Evolutionary conservation across 108 stramenopile species (phyloP), one percentile per base, ranked within the genome.

Genomic region (Thalassiosira profunda): DNA sequence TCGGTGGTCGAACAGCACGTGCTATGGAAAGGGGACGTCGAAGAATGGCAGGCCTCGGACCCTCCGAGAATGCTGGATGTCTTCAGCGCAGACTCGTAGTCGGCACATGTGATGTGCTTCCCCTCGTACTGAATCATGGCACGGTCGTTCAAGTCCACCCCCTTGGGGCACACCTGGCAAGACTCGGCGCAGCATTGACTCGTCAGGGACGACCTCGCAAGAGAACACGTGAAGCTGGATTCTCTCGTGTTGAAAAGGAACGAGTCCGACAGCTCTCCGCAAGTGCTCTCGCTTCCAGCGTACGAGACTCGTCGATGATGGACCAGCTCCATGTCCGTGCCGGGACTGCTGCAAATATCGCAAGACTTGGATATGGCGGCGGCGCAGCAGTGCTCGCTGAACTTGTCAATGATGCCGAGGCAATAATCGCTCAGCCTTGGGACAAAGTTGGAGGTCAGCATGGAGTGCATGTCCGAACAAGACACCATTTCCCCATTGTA

Each of bases 171-270:
- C 49, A 74, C 43, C 30, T 51, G 45, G 28, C 69, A 70, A 51
- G 73, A 17, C 17, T 60, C 41, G 10, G 49, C 57, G 28, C 73
- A 74, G 37, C 76, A 77, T 41, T 41, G 20, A 35, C 59, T 77
- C 30, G 67, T 63, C 41, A 77, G 43, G 4, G 61, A 63, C 12
- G 62, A 54, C 47, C 63, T 69, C 1, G 68, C 67, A 35, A 77
- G 54, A n/a, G 76, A 77, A 20, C 76, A 77, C 31, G 62, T 69
- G 36, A 77, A 77, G 45, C 63, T 77, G 11, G 53, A 42, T 48
- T 46, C 67, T 35, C 70, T 63, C 3, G 60, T 69, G 15, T 31
- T 25, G 17, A 49, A 46, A 21, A 62, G 67, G 45, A 58, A 58
- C 30, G 68, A 63, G 28, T 35, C 49, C 49, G 68, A 77, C 20